Percentiles rank a stretch among this genome's conserved stretches.
These are phyloP conservation scores for Aspergillus puulaauensis DNA, from an alignment of 2,329 filamentous ascomycete species.

Conservation along the genomic window DNA sequence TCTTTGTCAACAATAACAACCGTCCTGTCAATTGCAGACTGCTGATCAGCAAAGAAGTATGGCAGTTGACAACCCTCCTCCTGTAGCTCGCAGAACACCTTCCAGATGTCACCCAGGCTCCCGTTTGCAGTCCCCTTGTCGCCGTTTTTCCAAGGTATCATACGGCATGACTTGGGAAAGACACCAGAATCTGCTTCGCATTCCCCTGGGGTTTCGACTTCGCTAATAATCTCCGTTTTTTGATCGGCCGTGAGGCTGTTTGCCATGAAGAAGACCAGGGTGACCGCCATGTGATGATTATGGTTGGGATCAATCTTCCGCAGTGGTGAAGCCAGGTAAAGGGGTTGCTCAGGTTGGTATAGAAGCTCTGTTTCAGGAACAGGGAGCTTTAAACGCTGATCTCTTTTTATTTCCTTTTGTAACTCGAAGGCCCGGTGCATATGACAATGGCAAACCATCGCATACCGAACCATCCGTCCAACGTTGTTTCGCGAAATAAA, in stretches of 20 bases:
- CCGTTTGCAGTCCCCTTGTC: neutral
- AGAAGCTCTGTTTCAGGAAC: neutral
- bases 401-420: neutral
- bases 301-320: neutral
- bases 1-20: neutral
- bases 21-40: neutral
- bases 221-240: neutral
- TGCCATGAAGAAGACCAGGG: neutral
- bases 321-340: neutral
- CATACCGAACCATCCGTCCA: neutral
- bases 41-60: neutral
- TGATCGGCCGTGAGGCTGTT: neutral
- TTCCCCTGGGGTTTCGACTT: neutral
- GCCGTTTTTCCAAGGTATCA: neutral
- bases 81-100: neutral
- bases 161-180: neutral
- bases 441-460: neutral
- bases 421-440: neutral
- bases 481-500: neutral
- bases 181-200: neutral
- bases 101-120: neutral
- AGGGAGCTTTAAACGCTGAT: neutral
- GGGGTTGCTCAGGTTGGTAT: neutral
- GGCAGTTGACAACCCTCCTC: neutral
- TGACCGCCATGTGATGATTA: neutral